Evolutionary conservation across 2,329 filamentous ascomycete genomes (phyloP).

Genomic region (Coleophoma crateriformis): DNA sequence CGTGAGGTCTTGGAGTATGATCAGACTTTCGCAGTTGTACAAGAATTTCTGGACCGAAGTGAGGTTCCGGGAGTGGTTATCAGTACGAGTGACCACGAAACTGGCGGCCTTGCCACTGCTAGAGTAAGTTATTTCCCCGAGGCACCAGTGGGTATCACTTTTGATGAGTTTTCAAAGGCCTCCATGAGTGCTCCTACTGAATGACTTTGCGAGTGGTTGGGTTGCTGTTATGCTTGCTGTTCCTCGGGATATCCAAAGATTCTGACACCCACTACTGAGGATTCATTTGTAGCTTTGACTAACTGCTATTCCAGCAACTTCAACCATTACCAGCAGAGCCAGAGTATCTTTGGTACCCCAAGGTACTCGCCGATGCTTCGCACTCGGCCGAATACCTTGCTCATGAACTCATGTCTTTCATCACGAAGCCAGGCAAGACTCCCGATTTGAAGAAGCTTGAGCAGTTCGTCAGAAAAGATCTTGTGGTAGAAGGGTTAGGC

Average conservation of each 20-base stretch:
- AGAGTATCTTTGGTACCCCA: slow-evolving; percentile 75
- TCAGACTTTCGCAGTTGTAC: slow-evolving; percentile 72
- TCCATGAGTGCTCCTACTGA: too few relatives aligned
- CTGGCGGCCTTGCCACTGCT: slow-evolving; percentile 79
- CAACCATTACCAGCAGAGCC: slow-evolving; percentile 49
- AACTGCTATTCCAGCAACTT: slow-evolving; percentile 36
- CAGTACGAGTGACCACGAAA: slow-evolving; percentile 92
- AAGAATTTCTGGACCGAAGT: slow-evolving; percentile 77
- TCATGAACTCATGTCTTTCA: slow-evolving; percentile 53
- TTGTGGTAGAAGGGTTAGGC: slow-evolving; percentile 68
- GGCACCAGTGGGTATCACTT: too few relatives aligned
- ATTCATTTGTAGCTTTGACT: too few relatives aligned
- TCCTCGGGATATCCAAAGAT: too few relatives aligned
- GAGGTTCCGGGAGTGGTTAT: slow-evolving; percentile 75
- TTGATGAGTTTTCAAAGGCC: too few relatives aligned
- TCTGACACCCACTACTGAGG: too few relatives aligned
- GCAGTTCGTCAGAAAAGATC: slow-evolving; percentile 60
- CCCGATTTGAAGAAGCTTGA: slow-evolving; percentile 17
- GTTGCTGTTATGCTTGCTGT: too few relatives aligned
- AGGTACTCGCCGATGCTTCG: slow-evolving; percentile 74
- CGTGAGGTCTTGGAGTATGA: slow-evolving; percentile 96
- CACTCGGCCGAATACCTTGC: slow-evolving; percentile 68
- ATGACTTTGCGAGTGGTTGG: too few relatives aligned
- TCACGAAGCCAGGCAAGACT: slow-evolving; percentile 27
- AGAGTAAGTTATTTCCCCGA: slow-evolving; percentile 44